Evolutionary conservation across 75 land plant species (phyloP).

Genomic region (Sequoia sempervirens): DNA sequence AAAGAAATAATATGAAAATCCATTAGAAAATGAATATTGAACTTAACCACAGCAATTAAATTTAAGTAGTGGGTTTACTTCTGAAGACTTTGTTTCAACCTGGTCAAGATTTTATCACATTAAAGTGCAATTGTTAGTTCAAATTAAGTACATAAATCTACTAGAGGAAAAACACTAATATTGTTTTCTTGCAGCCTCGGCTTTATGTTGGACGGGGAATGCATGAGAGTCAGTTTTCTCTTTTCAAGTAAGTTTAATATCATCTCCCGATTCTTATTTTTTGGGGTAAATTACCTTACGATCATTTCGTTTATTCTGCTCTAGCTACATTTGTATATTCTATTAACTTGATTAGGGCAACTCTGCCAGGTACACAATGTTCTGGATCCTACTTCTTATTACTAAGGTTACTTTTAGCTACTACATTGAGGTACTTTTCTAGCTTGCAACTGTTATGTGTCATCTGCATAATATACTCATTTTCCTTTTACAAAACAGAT

Average conservation of each 20-base stretch:
- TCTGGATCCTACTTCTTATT: conserved; percentile 75
- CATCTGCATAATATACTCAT: not conserved
- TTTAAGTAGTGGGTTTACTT: not conserved
- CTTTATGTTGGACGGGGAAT: conserved; percentile 96
- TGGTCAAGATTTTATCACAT: not conserved
- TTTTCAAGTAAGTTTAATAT: conserved; percentile 62
- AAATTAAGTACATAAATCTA: not conserved
- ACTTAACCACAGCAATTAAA: too few relatives aligned
- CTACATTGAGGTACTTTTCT: conserved; percentile 63
- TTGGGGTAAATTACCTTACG: not conserved
- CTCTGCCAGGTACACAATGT: conserved; percentile 72
- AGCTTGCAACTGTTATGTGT: not conserved
- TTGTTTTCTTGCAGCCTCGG: conserved; percentile 61
- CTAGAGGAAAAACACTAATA: not conserved
- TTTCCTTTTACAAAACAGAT: not conserved
- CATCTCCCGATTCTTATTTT: not conserved
- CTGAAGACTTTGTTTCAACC: not conserved
- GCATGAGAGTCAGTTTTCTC: conserved; percentile 84
- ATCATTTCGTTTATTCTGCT: not conserved
- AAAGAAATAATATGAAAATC: not conserved
- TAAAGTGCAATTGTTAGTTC: not conserved
- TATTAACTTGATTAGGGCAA: not conserved
- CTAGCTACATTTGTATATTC: not conserved
- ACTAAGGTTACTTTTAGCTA: conserved; percentile 84
- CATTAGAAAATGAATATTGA: not conserved